Percentiles rank a stretch among this genome's conserved stretches.
phyloP scores from a whole-genome alignment of 805 yeast genomes.

The Brettanomyces anomalus region DNA sequence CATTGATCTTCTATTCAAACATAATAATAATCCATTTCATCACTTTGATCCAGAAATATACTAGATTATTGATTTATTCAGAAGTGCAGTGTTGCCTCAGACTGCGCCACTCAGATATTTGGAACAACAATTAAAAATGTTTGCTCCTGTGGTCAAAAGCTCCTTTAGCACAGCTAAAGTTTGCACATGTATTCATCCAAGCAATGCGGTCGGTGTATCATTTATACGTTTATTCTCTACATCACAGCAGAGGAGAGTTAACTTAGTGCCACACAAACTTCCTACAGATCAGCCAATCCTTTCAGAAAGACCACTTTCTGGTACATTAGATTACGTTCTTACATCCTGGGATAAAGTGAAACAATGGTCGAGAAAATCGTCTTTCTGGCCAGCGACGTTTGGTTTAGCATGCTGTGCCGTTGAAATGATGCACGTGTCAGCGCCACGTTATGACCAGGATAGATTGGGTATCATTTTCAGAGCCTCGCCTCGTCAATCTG shows the following conservation, averaged over 20 bases:
- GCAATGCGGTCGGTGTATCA: neutral
- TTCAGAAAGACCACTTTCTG: slow-evolving; percentile 49
- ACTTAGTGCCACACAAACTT: slow-evolving; percentile 40
- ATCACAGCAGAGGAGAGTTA: slow-evolving; percentile 2
- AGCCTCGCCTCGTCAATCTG: slow-evolving; percentile 89
- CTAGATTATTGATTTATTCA: no score
- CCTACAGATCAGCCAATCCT: slow-evolving; percentile 66
- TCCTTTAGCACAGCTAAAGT: neutral
- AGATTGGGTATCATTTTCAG: slow-evolving; percentile 88
- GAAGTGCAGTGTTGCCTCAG: no score
- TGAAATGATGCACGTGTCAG: slow-evolving; percentile 90
- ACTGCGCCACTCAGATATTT: no score
- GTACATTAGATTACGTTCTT: slow-evolving; percentile 69
- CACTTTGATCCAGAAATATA: no score
- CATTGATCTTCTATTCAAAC: no score
- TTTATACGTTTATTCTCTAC: slow-evolving; percentile 1
- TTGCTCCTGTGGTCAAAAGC: neutral
- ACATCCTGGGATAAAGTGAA: slow-evolving; percentile 76
- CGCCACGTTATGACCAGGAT: slow-evolving; percentile 89
- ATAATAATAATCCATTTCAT: no score
- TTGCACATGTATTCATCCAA: no score
- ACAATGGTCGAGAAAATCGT: slow-evolving; percentile 86
- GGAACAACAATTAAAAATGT: neutral
- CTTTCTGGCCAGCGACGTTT: slow-evolving; percentile 90
- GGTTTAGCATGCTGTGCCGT: slow-evolving; percentile 93